Conservation (phyloP, 2,329 filamentous ascomycete genomes). For the Stylonectria norvegica region DNA sequence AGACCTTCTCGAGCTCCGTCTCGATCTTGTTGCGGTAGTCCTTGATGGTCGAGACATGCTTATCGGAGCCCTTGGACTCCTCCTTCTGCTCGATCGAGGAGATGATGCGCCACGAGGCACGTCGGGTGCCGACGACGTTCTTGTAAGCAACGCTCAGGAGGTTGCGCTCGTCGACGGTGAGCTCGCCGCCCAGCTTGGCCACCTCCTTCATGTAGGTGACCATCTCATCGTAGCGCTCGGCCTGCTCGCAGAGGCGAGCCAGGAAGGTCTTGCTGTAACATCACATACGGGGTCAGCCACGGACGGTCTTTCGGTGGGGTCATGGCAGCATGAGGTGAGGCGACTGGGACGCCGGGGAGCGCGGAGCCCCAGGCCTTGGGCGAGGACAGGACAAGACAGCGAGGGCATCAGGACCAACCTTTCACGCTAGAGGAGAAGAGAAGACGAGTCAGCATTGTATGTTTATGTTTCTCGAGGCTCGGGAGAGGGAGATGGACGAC, state of each 20-base stretch:
- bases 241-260: constrained; percentile 99
- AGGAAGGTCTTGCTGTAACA: constrained; percentile 93
- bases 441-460: constrained; percentile 35
- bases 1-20: constrained; percentile 94
- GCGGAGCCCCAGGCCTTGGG: constrained; percentile 13
- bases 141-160: constrained; percentile 99
- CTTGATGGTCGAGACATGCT: constrained; percentile 90
- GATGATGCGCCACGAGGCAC: constrained; percentile 99
- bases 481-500: constrained; percentile 8
- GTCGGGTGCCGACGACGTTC: constrained; percentile 97
- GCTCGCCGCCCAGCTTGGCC: constrained; percentile 78
- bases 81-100: constrained; percentile 99
- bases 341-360: constrained; percentile 12
- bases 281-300: constrained; percentile 27
- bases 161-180: constrained; percentile 96
- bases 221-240: constrained; percentile 99
- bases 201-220: constrained; percentile 99
- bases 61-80: constrained; percentile 96
- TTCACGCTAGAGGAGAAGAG: constrained; percentile 55
- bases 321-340: constrained; percentile 14
- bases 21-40: constrained; percentile 99
- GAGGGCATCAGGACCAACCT: constrained; percentile 49
- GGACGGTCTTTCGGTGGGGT: constrained; percentile 16
- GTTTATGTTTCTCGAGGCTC: constrained; percentile 12
- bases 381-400: too few relatives aligned